Evolutionary conservation across 2,329 filamentous ascomycete genomes (phyloP).

Genomic region (Xylariomycetidae sp.): DNA sequence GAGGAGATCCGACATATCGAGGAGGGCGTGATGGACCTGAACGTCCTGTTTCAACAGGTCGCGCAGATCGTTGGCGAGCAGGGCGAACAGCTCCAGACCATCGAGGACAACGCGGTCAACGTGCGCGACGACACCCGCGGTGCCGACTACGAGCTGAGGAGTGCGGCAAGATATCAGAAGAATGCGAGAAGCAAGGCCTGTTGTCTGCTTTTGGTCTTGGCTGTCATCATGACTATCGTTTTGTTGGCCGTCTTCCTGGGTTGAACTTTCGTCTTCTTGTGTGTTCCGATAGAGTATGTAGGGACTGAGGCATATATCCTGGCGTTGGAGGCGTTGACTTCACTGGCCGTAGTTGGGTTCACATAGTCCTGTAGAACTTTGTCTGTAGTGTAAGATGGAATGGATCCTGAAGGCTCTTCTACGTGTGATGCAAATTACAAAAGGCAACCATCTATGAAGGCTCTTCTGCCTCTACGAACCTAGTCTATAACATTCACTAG

Average conservation of each 20-base stretch:
- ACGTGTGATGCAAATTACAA: too few relatives aligned
- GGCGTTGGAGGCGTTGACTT: too few relatives aligned
- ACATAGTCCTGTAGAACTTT: too few relatives aligned
- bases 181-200: conserved; percentile 92
- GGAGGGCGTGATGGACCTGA: conserved; percentile 90
- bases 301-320: too few relatives aligned
- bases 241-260: conserved; percentile 80
- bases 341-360: too few relatives aligned
- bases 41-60: conserved; percentile 96
- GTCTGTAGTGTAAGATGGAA: too few relatives aligned
- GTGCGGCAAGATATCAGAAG: conserved; percentile 89
- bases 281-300: too few relatives aligned
- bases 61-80: conserved; percentile 95
- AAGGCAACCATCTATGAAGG: too few relatives aligned
- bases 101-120: conserved; percentile 82
- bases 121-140: conserved; percentile 77
- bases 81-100: conserved; percentile 81
- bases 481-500: too few relatives aligned
- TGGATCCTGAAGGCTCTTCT: too few relatives aligned
- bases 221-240: conserved; percentile 84
- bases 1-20: conserved; percentile 97
- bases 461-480: too few relatives aligned
- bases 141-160: conserved; percentile 79
- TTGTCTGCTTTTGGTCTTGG: conserved; percentile 82
- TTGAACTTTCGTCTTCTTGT: too few relatives aligned